A percentile compares a stretch with the other conserved stretches of the same genome.
Evolutionary conservation across 495 filamentous ascomycete genomes (phyloP).

Genomic region (Friedmanniomyces endolithicus): DNA sequence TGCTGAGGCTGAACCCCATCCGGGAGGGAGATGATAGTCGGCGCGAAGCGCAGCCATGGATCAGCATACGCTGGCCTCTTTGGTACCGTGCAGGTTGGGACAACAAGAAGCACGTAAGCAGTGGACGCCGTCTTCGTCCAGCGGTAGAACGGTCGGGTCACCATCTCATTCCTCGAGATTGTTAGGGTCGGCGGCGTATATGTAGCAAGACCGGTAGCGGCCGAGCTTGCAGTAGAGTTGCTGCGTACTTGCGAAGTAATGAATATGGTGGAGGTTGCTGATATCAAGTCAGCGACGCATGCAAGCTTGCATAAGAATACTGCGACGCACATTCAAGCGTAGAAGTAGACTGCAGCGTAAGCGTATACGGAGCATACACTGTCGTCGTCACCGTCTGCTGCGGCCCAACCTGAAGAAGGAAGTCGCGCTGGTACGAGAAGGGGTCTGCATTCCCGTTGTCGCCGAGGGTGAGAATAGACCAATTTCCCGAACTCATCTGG

Average conservation of each 20-base stretch:
- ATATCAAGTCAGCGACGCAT: background rate
- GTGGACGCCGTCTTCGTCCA: background rate
- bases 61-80: background rate
- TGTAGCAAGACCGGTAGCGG: background rate
- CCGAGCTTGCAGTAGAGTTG: background rate
- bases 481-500: constrained; percentile 11
- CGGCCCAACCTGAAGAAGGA: constrained; percentile 2
- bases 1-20: background rate
- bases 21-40: background rate
- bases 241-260: background rate
- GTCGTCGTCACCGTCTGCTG: constrained; percentile 12
- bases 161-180: background rate
- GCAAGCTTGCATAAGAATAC: background rate
- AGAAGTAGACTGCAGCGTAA: constrained; percentile 1
- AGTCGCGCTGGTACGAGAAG: constrained; percentile 11
- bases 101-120: background rate
- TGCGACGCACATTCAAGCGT: background rate
- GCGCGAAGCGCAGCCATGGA: background rate
- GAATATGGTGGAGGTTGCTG: background rate
- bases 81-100: background rate
- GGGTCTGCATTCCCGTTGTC: constrained; percentile 7
- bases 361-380: constrained; percentile 1
- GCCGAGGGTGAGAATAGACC: constrained; percentile 9
- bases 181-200: background rate
- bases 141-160: constrained; percentile 1